These are phyloP conservation scores for Trichophyton equinum DNA, from an alignment of 2,329 filamentous ascomycete genomes.

Conservation along the genomic window DNA sequence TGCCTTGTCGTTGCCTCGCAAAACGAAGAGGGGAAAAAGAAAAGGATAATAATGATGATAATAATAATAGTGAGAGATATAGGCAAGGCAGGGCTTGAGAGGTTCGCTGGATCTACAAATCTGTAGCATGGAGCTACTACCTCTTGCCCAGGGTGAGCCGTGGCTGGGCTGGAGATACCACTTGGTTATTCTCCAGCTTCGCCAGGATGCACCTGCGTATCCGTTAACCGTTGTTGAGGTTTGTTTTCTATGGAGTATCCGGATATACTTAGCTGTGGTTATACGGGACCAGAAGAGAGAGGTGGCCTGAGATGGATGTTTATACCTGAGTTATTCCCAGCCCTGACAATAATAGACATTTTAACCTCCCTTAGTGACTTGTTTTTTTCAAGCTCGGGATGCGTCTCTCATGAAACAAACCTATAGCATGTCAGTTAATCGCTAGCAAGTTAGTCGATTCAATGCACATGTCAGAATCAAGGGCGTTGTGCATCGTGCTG, in stretches of 20 bases:
- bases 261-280: no score
- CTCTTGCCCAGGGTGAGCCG: background rate
- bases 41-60: background rate
- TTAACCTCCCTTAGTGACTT: background rate
- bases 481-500: background rate
- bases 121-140: background rate
- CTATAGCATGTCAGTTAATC: background rate
- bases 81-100: background rate
- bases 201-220: no score
- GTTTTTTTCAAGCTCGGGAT: background rate
- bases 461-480: background rate
- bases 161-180: background rate
- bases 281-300: no score
- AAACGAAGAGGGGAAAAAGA: background rate
- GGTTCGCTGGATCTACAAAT: background rate
- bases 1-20: no score
- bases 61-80: background rate
- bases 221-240: no score
- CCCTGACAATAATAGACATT: background rate
- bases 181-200: background rate
- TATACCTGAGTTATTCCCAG: no score
- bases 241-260: no score
- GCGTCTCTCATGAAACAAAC: background rate
- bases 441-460: background rate
- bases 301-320: no score